Conservation (phyloP, 108 stramenopile genomes). For the Nannochloropsis salina region DNA sequence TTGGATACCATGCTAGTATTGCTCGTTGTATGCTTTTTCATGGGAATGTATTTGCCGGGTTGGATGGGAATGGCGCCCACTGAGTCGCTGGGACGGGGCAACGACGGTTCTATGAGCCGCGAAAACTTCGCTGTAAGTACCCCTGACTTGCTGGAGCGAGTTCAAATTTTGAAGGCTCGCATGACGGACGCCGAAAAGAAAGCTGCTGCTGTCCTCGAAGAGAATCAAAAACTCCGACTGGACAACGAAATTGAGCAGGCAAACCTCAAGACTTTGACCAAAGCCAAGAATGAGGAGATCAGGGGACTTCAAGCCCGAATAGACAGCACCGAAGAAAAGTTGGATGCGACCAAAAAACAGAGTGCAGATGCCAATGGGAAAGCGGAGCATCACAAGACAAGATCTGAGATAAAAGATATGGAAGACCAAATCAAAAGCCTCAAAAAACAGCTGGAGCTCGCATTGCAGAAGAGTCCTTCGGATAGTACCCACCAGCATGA, state of each 20-base stretch:
- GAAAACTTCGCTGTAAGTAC: neutral
- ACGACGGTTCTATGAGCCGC: neutral
- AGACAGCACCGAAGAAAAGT: neutral
- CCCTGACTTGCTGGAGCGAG: neutral
- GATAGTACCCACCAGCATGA: neutral
- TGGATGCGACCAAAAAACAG: neutral
- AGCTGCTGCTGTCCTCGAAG: neutral
- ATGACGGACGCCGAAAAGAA: neutral
- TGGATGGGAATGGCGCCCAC: neutral
- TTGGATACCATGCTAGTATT: neutral
- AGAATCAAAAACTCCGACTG: neutral
- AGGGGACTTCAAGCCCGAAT: neutral
- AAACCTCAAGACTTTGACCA: neutral
- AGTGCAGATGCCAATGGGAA: neutral
- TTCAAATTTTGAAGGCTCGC: neutral
- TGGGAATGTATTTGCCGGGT: neutral
- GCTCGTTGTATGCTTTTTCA: neutral
- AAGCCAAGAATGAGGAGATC: slow-evolving; percentile 7
- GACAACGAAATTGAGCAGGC: neutral
- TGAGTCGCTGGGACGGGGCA: neutral
- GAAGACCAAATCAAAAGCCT: neutral
- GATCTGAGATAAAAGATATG: neutral
- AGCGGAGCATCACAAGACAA: neutral
- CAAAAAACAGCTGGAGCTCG: neutral
- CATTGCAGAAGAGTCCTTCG: neutral